Evolutionary conservation across 2,329 filamentous ascomycete species (phyloP).

Genomic region (Tothia fuscella): DNA sequence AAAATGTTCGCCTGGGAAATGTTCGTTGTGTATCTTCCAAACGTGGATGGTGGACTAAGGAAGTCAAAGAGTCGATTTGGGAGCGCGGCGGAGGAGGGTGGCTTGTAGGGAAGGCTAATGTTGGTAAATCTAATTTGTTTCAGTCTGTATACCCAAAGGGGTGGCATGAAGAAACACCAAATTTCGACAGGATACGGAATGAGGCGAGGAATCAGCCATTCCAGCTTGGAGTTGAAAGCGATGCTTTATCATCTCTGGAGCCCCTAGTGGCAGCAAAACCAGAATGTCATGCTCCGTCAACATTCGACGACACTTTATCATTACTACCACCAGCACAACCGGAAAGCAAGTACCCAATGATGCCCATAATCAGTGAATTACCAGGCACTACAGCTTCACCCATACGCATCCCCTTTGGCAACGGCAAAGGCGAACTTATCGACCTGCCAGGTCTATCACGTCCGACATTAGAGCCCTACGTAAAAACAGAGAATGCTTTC

Average conservation of each 20-base stretch:
- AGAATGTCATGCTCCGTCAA: no score
- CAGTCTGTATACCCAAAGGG: constrained; percentile 75
- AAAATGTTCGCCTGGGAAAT: constrained; percentile 73
- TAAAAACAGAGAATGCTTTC: constrained; percentile 52
- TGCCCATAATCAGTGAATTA: constrained; percentile 76
- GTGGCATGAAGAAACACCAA: constrained; percentile 15
- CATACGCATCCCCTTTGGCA: constrained; percentile 82
- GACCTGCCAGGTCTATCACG: constrained; percentile 80
- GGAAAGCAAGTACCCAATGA: constrained; percentile 65
- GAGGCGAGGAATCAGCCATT: background rate
- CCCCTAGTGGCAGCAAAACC: constrained; percentile 7
- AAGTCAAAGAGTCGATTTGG: constrained; percentile 78
- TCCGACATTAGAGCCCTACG: constrained; percentile 52
- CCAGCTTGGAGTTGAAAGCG: background rate
- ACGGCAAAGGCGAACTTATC: constrained; percentile 77
- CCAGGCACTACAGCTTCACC: constrained; percentile 92
- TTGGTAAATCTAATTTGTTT: constrained; percentile 90
- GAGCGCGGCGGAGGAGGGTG: constrained; percentile 74
- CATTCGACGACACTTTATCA: constrained; percentile 23
- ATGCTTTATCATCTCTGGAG: background rate
- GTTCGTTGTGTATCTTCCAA: constrained; percentile 77
- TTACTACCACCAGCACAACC: constrained; percentile 66
- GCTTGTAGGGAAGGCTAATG: constrained; percentile 98
- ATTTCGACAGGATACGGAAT: background rate
- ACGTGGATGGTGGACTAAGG: constrained; percentile 79